These are phyloP conservation scores for Brassica nigra DNA, from an alignment of 345 rosid species.

Conservation along the genomic window DNA sequence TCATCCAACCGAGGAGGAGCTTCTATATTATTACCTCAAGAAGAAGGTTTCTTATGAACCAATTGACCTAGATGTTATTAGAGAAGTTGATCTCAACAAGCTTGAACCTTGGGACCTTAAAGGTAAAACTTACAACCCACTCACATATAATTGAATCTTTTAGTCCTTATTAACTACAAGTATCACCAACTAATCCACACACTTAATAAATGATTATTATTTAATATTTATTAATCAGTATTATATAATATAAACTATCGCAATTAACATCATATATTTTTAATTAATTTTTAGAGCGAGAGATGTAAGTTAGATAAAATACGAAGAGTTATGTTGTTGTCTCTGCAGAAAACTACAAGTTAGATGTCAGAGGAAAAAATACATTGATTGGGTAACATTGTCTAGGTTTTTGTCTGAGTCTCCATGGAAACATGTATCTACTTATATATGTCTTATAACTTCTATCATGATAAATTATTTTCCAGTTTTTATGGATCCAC, in stretches of 20 bases:
- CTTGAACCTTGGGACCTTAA: conserved; percentile 99
- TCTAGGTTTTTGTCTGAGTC: conserved; percentile 38
- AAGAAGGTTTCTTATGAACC: conserved; percentile 96
- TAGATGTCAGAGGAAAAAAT: conserved; percentile 37
- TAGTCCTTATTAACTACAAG: conserved; percentile 11
- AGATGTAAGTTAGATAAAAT: background rate
- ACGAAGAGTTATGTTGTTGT: conserved; percentile 7
- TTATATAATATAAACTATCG: background rate
- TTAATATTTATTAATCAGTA: conserved; percentile 7
- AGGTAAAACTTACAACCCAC: conserved; percentile 47
- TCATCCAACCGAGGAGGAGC: conserved; percentile 98
- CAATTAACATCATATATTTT: conserved; percentile 2
- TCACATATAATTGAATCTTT: conserved; percentile 5
- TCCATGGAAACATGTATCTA: conserved; percentile 36
- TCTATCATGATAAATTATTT: conserved; percentile 27
- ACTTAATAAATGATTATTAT: conserved; percentile 11
- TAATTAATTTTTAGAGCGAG: background rate
- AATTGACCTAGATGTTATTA: conserved; percentile 89
- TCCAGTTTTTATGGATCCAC: conserved; percentile 36
- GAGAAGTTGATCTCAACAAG: conserved; percentile 96
- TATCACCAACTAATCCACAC: conserved; percentile 30
- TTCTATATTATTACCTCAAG: conserved; percentile 84
- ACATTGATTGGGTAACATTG: conserved; percentile 34
- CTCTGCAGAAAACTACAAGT: conserved; percentile 36
- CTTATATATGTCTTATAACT: background rate